A percentile compares a stretch with the other conserved stretches of the same genome.
These are phyloP conservation scores for Diaporthe ampelina DNA, from an alignment of 2,329 filamentous ascomycete genomes.

Conservation along the genomic window DNA sequence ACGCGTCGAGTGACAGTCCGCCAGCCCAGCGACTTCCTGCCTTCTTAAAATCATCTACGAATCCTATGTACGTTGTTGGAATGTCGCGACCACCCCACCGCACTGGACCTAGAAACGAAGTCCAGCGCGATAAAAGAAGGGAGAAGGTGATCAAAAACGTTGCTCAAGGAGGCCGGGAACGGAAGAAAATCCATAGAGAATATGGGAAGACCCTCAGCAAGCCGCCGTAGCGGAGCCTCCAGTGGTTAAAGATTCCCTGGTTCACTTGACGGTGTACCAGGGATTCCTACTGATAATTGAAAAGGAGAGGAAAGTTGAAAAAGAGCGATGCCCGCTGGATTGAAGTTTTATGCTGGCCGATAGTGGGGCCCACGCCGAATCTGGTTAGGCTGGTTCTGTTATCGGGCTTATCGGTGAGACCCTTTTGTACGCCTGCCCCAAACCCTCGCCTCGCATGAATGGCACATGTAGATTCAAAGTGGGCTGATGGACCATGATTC, in stretches of 20 bases:
- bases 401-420: constrained; percentile 13
- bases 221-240: constrained; percentile 67
- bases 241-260: constrained; percentile 53
- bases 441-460: neutral
- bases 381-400: neutral
- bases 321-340: neutral
- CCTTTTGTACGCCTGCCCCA: no score
- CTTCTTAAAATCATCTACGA: no score
- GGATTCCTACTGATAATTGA: constrained; percentile 60
- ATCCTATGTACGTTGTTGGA: constrained; percentile 15
- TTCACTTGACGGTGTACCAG: constrained; percentile 67
- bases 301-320: constrained; percentile 47
- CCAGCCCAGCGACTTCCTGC: no score
- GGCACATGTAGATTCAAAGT: neutral
- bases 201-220: constrained; percentile 66
- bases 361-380: constrained; percentile 12
- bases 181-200: constrained; percentile 66
- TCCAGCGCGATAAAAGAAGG: constrained; percentile 59
- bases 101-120: constrained; percentile 59
- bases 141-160: constrained; percentile 58
- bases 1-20: no score
- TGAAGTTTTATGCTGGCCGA: constrained; percentile 33
- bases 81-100: constrained; percentile 68
- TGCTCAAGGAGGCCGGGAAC: constrained; percentile 68
- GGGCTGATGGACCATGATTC: neutral